Conservation (phyloP, 2,329 filamentous ascomycete genomes). For the Lojkania enalia region DNA sequence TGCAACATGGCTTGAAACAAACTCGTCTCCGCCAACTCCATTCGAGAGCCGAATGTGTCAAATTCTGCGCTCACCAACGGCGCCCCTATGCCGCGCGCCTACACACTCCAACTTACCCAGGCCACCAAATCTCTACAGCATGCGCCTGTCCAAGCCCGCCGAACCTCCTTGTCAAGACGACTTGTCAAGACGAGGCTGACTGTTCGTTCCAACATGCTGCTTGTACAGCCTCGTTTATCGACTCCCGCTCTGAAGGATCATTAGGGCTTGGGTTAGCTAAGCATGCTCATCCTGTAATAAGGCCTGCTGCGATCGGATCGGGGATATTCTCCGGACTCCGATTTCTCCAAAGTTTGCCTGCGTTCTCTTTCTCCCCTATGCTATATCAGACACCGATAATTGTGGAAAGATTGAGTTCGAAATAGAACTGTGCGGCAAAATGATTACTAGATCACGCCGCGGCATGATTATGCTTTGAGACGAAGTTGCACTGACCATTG, state of each 20-base stretch:
- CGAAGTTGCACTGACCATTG: too few relatives aligned
- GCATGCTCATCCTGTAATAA: background rate
- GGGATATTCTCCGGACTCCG: too few relatives aligned
- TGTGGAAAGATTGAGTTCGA: too few relatives aligned
- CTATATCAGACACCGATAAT: too few relatives aligned
- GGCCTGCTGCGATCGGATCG: too few relatives aligned
- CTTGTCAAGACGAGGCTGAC: background rate
- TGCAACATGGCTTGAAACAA: conserved; percentile 14
- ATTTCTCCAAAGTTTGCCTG: too few relatives aligned
- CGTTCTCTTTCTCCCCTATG: too few relatives aligned
- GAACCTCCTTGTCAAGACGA: too few relatives aligned
- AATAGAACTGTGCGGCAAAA: too few relatives aligned
- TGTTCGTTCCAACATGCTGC: background rate
- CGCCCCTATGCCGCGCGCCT: background rate
- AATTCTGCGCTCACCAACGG: background rate
- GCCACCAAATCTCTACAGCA: background rate
- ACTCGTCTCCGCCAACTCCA: conserved; percentile 1
- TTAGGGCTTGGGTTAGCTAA: background rate
- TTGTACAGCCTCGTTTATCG: conserved; percentile 1
- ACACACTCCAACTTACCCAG: background rate
- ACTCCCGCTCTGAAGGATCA: background rate
- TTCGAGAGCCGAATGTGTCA: conserved; percentile 4
- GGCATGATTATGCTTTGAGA: too few relatives aligned
- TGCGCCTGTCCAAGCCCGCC: too few relatives aligned
- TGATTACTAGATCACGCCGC: too few relatives aligned